phyloP scores from a whole-genome alignment of 2,329 filamentous ascomycete species.

The Zymoseptoria pseudotritici region DNA sequence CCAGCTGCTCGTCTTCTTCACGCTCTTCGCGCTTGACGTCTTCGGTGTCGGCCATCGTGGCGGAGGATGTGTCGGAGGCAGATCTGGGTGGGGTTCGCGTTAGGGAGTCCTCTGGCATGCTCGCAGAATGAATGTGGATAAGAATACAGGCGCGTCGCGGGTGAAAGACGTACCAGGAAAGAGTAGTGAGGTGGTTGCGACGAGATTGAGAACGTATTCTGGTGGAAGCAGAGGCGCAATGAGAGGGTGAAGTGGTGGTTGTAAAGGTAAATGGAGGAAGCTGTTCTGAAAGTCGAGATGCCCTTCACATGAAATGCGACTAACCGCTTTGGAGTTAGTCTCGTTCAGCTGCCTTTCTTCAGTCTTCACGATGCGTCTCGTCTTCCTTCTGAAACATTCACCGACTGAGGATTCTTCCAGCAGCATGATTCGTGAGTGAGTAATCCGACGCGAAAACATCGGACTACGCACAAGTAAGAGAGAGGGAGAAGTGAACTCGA shows the following conservation, averaged over 20 bases:
- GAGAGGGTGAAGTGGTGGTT: neutral
- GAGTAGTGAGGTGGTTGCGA: neutral
- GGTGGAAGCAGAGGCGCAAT: too few relatives aligned
- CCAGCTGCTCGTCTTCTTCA: slow-evolving; percentile 16
- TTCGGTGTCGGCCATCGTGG: slow-evolving; percentile 24
- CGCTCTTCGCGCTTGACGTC: slow-evolving; percentile 20
- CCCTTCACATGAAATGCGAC: neutral
- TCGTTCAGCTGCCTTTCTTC: neutral
- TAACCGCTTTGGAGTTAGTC: neutral
- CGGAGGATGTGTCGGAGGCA: slow-evolving; percentile 13
- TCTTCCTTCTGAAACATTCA: neutral
- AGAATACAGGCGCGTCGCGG: neutral
- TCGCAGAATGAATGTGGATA: neutral
- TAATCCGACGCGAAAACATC: too few relatives aligned
- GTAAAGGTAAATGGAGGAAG: neutral
- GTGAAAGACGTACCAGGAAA: neutral
- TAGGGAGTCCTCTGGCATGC: slow-evolving; percentile 5
- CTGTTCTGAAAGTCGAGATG: neutral
- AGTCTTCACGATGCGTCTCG: neutral
- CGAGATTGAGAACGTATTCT: too few relatives aligned
- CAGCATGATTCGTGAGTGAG: neutral
- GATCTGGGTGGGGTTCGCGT: slow-evolving; percentile 6
- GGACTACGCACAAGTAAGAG: too few relatives aligned
- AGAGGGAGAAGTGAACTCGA: too few relatives aligned
- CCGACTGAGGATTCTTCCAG: neutral